Base-by-base conservation (phyloP, 208 protist species). In the Leishmania tropica region DNA sequence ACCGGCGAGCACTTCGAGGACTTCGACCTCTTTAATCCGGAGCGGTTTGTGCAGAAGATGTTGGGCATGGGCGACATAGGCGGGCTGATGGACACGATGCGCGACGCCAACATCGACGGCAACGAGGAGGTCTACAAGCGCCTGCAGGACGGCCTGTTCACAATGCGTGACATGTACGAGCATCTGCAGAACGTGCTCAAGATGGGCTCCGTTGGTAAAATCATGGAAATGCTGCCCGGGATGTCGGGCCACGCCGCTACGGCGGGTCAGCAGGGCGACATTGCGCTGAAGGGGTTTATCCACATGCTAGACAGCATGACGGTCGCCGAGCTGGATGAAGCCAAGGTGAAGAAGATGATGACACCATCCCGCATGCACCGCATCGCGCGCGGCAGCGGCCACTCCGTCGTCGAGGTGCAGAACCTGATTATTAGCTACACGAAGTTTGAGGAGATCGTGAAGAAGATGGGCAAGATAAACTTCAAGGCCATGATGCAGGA, bases 1-100 rank as follows among this genome's bases (percentile, higher is more conserved):
- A 99, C 97, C 8, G 99, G 99, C 45, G 99, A 99, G 93, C 97
- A 99, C 89, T 98, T 99, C 76, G 93, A 99, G 51, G 98, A 99
- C 73, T 98, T 99, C 53, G 98, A 99, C 79, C 83, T 90, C 13
- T 99, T 98, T 83, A 79, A 97, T 71, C 91, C 98, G 11, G 65
- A 95, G 17, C 82, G 89, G 54, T 99, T 99, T 81, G 96, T 99
- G 56, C 85, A 85, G 64, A 94, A 97, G 83, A 94, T 99, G 81
- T 89, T 99, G n/a, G 99, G 99, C 40, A 95, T 98, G 88, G 99
- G 99, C 40, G 99, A 99, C 91, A 89, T 99, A 54, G 86, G 81
- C 48, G 95, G 89, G 8, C 89, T 99, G 37, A 85, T 99, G 47
- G 91, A 99, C 37, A 95, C 90, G 21, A 97, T 99, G 81, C 93